These are phyloP conservation scores for Linnemannia schmuckeri DNA, from an alignment of 192 early-diverging fungal genomes.

Conservation along the genomic window DNA sequence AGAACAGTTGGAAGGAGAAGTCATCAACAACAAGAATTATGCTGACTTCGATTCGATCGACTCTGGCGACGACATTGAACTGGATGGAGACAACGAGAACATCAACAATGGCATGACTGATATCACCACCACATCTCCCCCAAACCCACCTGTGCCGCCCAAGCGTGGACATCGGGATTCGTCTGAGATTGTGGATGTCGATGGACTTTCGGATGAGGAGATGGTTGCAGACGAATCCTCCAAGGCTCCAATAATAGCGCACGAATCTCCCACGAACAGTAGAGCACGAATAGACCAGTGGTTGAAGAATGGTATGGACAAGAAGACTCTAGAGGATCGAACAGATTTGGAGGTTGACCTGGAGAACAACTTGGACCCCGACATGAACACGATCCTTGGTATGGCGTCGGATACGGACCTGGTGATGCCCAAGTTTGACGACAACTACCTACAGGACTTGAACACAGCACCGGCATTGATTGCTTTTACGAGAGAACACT, in stretches of 20 bases:
- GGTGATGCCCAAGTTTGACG: constrained; percentile 45
- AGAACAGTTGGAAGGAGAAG: not conserved
- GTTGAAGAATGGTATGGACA: not conserved
- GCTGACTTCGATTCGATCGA: not conserved
- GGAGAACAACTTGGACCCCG: constrained; percentile 12
- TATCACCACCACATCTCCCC: not conserved
- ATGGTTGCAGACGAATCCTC: not conserved
- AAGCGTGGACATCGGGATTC: constrained; percentile 7
- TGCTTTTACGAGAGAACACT: not conserved
- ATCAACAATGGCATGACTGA: not conserved
- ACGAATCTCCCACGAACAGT: not conserved
- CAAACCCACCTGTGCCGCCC: not conserved
- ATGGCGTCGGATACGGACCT: constrained; percentile 51
- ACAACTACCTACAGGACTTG: constrained; percentile 37
- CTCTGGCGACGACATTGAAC: not conserved
- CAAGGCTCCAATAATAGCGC: not conserved
- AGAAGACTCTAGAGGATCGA: not conserved
- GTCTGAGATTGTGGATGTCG: constrained; percentile 24
- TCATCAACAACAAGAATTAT: not conserved
- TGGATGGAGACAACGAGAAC: not conserved
- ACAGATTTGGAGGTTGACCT: not conserved
- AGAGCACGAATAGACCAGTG: not conserved
- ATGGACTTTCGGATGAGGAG: constrained; percentile 31
- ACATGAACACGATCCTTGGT: constrained; percentile 43
- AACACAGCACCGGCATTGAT: constrained; percentile 3